These are phyloP conservation scores for Pythium apleroticum DNA, from an alignment of 352 stramenopile species.

Conservation along the genomic window DNA sequence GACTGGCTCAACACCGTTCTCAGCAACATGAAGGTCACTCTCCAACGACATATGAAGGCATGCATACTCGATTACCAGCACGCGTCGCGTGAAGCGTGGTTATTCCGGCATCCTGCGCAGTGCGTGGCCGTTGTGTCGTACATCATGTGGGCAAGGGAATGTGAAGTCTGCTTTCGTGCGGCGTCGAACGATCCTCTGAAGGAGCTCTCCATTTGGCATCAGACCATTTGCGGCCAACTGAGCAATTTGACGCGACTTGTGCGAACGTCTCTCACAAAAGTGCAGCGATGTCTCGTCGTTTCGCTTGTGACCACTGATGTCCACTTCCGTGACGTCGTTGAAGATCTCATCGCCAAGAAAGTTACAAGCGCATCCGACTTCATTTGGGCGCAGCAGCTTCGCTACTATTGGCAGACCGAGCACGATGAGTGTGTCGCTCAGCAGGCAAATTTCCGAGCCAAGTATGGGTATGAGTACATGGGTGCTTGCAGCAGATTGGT, in stretches of 20 bases:
- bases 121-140: constrained; percentile 90
- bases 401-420: constrained; percentile 73
- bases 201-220: constrained; percentile 59
- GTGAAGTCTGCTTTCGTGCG: constrained; percentile 60
- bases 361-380: constrained; percentile 63
- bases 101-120: constrained; percentile 89
- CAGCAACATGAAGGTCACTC: constrained; percentile 65
- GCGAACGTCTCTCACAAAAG: constrained; percentile 48
- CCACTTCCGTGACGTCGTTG: constrained; percentile 77
- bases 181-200: constrained; percentile 48
- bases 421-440: constrained; percentile 56
- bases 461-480: constrained; percentile 93
- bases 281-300: constrained; percentile 60
- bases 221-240: constrained; percentile 68
- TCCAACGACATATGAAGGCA: constrained; percentile 71
- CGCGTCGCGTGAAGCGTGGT: constrained; percentile 70
- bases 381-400: constrained; percentile 72
- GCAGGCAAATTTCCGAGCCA: constrained; percentile 66
- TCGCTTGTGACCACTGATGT: constrained; percentile 79
- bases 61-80: constrained; percentile 90
- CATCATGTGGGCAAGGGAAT: constrained; percentile 82
- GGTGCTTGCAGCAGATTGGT: constrained; percentile 88
- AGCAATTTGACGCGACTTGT: constrained; percentile 68
- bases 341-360: constrained; percentile 49
- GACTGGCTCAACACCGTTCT: constrained; percentile 83